Evolutionary conservation across 148 eudicot genomes (phyloP).

Genomic region (Amaranthus hypochondriacus): DNA sequence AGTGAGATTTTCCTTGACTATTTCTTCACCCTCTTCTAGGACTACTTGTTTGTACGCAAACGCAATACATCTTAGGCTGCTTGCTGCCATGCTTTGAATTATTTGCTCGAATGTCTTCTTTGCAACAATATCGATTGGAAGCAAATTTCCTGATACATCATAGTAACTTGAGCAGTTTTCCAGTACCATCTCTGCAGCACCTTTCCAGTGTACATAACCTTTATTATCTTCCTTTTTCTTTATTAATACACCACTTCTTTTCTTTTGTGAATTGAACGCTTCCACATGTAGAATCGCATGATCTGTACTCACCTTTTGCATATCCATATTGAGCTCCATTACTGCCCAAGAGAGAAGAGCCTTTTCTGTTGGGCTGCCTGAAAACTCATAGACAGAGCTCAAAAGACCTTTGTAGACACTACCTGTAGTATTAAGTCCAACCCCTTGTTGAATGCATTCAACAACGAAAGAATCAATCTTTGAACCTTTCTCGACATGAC

Average conservation of each 20-base stretch:
- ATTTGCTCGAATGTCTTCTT: constrained; percentile 17
- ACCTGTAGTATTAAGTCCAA: constrained; percentile 34
- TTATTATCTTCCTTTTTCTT: constrained; percentile 2
- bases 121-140: neutral
- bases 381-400: constrained; percentile 20
- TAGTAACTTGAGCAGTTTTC: constrained; percentile 18
- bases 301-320: constrained; percentile 8
- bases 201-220: constrained; percentile 22
- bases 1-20: neutral
- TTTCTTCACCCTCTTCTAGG: neutral
- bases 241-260: constrained; percentile 24
- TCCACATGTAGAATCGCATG: constrained; percentile 17
- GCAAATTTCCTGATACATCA: constrained; percentile 17
- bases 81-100: constrained; percentile 25
- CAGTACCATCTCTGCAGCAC: constrained; percentile 25
- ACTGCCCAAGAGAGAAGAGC: constrained; percentile 25
- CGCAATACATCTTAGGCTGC: constrained; percentile 26
- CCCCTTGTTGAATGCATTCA: constrained; percentile 20
- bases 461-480: constrained; percentile 11
- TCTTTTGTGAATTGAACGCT: constrained; percentile 24
- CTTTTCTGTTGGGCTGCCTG: constrained; percentile 26
- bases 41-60: constrained; percentile 20
- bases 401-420: constrained; percentile 15
- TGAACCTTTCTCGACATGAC: neutral
- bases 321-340: constrained; percentile 17